Evolutionary conservation across 23 red algal genomes (phyloP).

Genomic region (Cyanidiococcus yangmingshanensis): DNA sequence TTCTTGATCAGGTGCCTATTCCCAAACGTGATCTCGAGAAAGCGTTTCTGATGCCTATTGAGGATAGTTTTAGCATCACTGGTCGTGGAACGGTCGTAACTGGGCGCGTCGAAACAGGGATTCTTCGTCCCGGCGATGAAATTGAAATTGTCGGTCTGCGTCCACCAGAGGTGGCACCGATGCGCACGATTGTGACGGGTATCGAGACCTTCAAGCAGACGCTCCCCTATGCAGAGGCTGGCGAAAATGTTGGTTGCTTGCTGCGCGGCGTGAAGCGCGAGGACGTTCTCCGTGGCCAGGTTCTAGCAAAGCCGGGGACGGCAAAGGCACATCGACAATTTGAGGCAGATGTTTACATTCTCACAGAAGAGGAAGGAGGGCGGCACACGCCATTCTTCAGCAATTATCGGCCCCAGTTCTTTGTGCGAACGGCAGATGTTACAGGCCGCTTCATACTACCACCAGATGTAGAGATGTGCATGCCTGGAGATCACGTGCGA

Average conservation of each 20-base stretch:
- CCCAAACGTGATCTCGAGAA: conserved; percentile 74
- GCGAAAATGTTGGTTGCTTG: conserved; percentile 88
- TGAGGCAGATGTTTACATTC: conserved; percentile 87
- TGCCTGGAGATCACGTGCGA: conserved; percentile 93
- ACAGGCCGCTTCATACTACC: conserved; percentile 74
- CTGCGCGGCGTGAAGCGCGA: conserved; percentile 82
- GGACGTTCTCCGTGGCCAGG: conserved; percentile 75
- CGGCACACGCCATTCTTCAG: conserved; percentile 97
- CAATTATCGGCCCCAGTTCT: conserved; percentile 87
- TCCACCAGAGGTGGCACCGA: conserved; percentile 29
- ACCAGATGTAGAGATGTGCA: conserved; percentile 79
- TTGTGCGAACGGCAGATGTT: conserved; percentile 86
- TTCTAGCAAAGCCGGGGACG: conserved; percentile 63
- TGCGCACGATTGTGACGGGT: conserved; percentile 74
- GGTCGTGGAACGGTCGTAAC: conserved; percentile 96
- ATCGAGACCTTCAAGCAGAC: conserved; percentile 97
- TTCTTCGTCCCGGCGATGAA: conserved; percentile 79
- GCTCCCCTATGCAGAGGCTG: conserved; percentile 68
- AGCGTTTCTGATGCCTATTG: conserved; percentile 83
- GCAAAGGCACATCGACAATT: conserved; percentile 75
- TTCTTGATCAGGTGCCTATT: conserved; percentile 87
- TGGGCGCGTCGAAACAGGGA: conserved; percentile 82
- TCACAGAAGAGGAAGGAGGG: conserved; percentile 96
- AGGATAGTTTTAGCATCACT: conserved; percentile 87
- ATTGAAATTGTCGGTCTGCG: conserved; percentile 87